Conservation (phyloP, 768 basidiomycete species). For the Pluteus cervinus region DNA sequence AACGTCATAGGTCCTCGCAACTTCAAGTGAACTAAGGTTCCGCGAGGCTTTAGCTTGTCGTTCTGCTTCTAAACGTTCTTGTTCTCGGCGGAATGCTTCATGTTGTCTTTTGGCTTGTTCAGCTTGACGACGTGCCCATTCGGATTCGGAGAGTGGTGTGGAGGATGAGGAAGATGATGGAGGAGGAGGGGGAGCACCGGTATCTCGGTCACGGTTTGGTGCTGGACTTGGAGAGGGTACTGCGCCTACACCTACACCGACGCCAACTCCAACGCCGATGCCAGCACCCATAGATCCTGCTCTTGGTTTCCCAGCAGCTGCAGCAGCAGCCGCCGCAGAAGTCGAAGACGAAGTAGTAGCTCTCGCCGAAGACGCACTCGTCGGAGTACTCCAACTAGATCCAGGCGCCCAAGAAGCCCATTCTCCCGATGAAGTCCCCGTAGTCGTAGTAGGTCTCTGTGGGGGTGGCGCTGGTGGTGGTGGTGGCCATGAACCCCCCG, state of each 20-base stretch:
- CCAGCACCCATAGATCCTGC: slow-evolving; percentile 29
- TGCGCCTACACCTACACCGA: too few relatives aligned
- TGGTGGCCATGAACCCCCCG: slow-evolving; percentile 13
- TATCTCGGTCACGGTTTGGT: slow-evolving; percentile 14
- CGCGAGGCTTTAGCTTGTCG: slow-evolving; percentile 44
- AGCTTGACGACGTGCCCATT: slow-evolving; percentile 59
- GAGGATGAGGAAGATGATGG: slow-evolving; percentile 9
- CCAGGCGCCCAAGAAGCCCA: too few relatives aligned
- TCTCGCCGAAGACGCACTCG: slow-evolving; percentile 23
- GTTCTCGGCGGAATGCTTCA: slow-evolving; percentile 63
- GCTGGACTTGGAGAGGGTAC: too few relatives aligned
- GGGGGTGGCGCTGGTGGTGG: slow-evolving; percentile 12
- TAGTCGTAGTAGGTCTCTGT: slow-evolving; percentile 3
- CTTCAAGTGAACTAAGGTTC: slow-evolving; percentile 50
- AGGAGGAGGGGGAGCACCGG: slow-evolving; percentile 10
- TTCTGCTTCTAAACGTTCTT: slow-evolving; percentile 56
- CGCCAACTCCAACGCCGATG: too few relatives aligned
- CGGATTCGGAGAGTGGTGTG: slow-evolving; percentile 33
- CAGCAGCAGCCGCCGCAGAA: slow-evolving; percentile 19
- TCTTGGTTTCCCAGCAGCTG: slow-evolving; percentile 19
- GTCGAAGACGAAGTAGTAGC: slow-evolving; percentile 20
- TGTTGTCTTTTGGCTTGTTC: slow-evolving; percentile 61
- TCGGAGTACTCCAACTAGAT: slow-evolving; percentile 14
- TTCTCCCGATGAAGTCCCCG: slow-evolving; percentile 14
- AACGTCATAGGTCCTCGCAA: slow-evolving; percentile 46